These are phyloP conservation scores for Aquilaria sinensis DNA, from an alignment of 345 rosid species.

Conservation along the genomic window DNA sequence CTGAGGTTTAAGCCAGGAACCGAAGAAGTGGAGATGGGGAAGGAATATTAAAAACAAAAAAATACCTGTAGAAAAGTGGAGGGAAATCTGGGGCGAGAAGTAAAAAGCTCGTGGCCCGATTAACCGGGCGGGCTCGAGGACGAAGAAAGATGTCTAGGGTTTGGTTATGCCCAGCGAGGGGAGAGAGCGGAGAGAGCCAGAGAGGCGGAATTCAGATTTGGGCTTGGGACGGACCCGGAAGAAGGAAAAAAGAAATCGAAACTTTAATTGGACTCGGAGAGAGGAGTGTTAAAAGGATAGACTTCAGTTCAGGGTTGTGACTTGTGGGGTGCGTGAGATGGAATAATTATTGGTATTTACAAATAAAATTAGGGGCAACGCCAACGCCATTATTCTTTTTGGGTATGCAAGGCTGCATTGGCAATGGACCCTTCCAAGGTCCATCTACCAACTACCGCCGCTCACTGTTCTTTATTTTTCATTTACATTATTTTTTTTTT, in stretches of 20 bases:
- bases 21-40: background rate
- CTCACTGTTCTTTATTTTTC: too few species aligned
- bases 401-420: too few species aligned
- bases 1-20: too few species aligned
- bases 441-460: too few species aligned
- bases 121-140: constrained; percentile 1
- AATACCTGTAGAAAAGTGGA: background rate
- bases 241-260: background rate
- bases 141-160: constrained; percentile 28
- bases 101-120: constrained; percentile 3
- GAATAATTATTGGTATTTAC: too few species aligned
- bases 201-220: constrained; percentile 20
- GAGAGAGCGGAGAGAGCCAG: background rate
- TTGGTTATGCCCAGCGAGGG: constrained; percentile 16
- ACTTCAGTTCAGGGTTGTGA: too few species aligned
- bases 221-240: constrained; percentile 50
- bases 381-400: too few species aligned
- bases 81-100: constrained; percentile 3
- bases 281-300: background rate
- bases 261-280: constrained; percentile 37
- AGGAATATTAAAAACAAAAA: background rate
- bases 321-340: too few species aligned
- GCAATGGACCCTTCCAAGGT: too few species aligned
- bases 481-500: too few species aligned
- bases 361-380: too few species aligned